Conservation (phyloP, 257 asterid genomes). For the Primulina eburnea region DNA sequence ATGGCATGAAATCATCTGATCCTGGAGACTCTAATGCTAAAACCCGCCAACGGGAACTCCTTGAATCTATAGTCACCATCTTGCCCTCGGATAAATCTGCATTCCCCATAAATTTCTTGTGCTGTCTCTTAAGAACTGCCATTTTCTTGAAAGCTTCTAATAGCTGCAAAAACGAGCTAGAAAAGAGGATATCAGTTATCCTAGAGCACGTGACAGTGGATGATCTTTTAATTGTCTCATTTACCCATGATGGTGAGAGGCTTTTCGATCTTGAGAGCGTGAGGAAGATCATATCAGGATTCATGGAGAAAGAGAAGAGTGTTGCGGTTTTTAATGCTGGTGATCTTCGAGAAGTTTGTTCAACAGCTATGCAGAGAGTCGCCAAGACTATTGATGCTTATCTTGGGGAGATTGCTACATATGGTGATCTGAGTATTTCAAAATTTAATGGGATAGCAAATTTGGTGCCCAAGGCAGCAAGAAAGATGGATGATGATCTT, state of each 20-base stretch:
- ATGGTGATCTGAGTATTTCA: constrained; percentile 60
- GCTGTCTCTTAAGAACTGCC: constrained; percentile 81
- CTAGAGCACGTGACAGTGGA: constrained; percentile 77
- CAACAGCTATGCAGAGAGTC: constrained; percentile 64
- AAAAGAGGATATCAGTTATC: constrained; percentile 58
- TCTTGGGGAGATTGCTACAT: constrained; percentile 74
- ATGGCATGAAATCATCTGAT: constrained; percentile 33
- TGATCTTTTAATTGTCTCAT: constrained; percentile 66
- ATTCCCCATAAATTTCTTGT: constrained; percentile 78
- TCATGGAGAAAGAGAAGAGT: constrained; percentile 76
- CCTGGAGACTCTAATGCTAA: constrained; percentile 39
- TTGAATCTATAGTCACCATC: constrained; percentile 63
- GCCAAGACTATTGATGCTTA: constrained; percentile 83
- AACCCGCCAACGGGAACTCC: constrained; percentile 55
- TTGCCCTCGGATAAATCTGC: constrained; percentile 68
- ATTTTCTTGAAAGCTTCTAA: constrained; percentile 54
- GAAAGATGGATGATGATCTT: constrained; percentile 86
- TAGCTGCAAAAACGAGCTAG: constrained; percentile 72
- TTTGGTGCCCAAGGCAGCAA: constrained; percentile 71
- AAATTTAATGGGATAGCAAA: constrained; percentile 86
- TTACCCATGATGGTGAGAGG: constrained; percentile 77
- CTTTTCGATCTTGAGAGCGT: constrained; percentile 86
- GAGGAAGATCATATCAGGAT: constrained; percentile 72
- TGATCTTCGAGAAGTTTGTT: constrained; percentile 56
- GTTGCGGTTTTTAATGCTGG: constrained; percentile 75